Evolutionary conservation across 805 yeast species (phyloP).

Genomic region (Isabelozyma gotoi): DNA sequence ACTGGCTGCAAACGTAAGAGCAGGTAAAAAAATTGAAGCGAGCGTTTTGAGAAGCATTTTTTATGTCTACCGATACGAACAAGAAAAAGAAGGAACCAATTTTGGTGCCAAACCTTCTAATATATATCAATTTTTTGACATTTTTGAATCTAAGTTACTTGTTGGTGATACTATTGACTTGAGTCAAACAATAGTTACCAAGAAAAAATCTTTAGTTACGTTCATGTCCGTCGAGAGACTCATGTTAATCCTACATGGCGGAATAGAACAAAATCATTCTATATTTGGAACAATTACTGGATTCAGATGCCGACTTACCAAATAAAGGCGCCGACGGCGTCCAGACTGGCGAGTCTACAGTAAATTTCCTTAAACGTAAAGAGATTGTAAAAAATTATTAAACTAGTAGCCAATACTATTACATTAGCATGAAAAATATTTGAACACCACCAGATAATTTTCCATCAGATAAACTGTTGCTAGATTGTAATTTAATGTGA

Average conservation of each 20-base stretch:
- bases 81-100: not conserved
- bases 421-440: not conserved
- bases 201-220: no score
- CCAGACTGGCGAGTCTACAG: no score
- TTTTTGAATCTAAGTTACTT: no score
- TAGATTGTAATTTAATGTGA: no score
- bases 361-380: no score
- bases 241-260: not conserved
- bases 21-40: conserved; percentile 1
- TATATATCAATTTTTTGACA: not conserved
- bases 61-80: not conserved
- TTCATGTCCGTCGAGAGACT: no score
- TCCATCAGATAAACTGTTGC: not conserved
- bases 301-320: not conserved
- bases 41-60: not conserved
- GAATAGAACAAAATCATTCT: not conserved
- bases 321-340: not conserved
- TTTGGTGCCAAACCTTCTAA: not conserved
- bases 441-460: not conserved
- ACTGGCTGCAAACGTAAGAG: not conserved
- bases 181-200: no score
- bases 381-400: no score
- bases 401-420: not conserved
- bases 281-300: not conserved
- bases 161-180: no score